phyloP scores from a whole-genome alignment of 2,329 filamentous ascomycete species.

The Penicillium sp. region DNA sequence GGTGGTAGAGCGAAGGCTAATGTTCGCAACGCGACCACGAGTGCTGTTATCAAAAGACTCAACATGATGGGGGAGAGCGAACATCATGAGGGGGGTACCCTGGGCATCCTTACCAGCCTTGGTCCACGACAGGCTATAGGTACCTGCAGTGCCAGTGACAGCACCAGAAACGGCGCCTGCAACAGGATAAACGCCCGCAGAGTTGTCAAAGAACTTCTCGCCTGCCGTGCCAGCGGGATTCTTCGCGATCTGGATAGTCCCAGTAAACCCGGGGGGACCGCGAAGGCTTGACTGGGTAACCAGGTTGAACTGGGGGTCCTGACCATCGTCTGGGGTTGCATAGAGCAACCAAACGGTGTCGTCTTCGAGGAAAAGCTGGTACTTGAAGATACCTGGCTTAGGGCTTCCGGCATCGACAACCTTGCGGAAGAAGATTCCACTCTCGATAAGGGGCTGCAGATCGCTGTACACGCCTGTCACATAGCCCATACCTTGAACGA shows the following conservation, averaged over 20 bases:
- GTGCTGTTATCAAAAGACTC: slow-evolving; percentile 68
- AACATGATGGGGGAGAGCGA: slow-evolving; percentile 82
- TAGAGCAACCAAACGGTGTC: slow-evolving; percentile 79
- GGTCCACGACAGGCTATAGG: slow-evolving; percentile 72
- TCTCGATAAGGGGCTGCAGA: slow-evolving; percentile 71
- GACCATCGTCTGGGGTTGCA: slow-evolving; percentile 60
- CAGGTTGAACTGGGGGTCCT: slow-evolving; percentile 67
- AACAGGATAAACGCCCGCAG: slow-evolving; percentile 73
- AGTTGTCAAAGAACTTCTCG: slow-evolving; percentile 71
- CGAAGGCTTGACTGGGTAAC: slow-evolving; percentile 66
- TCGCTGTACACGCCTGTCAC: slow-evolving; percentile 76
- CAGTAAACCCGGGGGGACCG: slow-evolving; percentile 69
- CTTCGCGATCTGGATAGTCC: slow-evolving; percentile 81
- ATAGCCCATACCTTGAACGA: slow-evolving; percentile 89
- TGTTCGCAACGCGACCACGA: slow-evolving; percentile 49
- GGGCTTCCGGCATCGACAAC: slow-evolving; percentile 58
- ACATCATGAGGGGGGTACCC: slow-evolving; percentile 70
- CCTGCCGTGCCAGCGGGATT: slow-evolving; percentile 60
- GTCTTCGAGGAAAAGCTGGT: slow-evolving; percentile 71
- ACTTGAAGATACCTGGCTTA: slow-evolving; percentile 71
- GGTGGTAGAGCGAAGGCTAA: slow-evolving; percentile 75
- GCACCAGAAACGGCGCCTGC: slow-evolving; percentile 66
- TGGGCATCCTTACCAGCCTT: slow-evolving; percentile 65
- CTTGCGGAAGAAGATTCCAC: slow-evolving; percentile 70
- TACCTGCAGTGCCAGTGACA: slow-evolving; percentile 58